A percentile compares a stretch with the other conserved stretches of the same genome.
These are phyloP conservation scores for Neofusicoccum kwambonambiense DNA, from an alignment of 2,329 filamentous ascomycete species.

Conservation along the genomic window DNA sequence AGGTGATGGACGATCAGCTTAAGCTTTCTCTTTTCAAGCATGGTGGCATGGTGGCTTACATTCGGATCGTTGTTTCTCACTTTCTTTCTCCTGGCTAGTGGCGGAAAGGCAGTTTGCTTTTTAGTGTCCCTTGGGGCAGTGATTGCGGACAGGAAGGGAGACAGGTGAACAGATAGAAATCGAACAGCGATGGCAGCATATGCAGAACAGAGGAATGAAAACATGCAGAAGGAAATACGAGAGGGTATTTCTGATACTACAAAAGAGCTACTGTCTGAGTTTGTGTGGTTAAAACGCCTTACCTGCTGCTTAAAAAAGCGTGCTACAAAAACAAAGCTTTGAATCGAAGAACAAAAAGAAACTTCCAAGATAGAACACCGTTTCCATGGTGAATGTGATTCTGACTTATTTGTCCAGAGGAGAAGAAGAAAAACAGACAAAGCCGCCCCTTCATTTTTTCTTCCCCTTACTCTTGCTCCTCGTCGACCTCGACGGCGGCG, in stretches of 20 bases:
- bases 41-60: too few relatives aligned
- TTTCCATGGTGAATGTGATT: not conserved
- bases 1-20: too few relatives aligned
- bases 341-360: not conserved
- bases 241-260: constrained; percentile 14
- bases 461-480: constrained; percentile 44
- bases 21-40: too few relatives aligned
- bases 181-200: too few relatives aligned
- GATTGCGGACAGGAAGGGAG: too few relatives aligned
- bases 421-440: not conserved
- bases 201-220: not conserved
- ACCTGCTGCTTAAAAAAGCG: not conserved
- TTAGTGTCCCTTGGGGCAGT: too few relatives aligned
- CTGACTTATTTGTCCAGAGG: not conserved
- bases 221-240: not conserved
- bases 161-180: too few relatives aligned
- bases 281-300: constrained; percentile 1
- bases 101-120: too few relatives aligned
- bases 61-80: too few relatives aligned
- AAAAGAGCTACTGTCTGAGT: not conserved
- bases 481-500: constrained; percentile 37
- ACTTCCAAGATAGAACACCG: not conserved
- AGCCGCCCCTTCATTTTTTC: constrained; percentile 25
- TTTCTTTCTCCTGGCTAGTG: too few relatives aligned
- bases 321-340: constrained; percentile 2